Conservation (phyloP, 192 early-diverging fungal species). For the Obelidium mucronatum region DNA sequence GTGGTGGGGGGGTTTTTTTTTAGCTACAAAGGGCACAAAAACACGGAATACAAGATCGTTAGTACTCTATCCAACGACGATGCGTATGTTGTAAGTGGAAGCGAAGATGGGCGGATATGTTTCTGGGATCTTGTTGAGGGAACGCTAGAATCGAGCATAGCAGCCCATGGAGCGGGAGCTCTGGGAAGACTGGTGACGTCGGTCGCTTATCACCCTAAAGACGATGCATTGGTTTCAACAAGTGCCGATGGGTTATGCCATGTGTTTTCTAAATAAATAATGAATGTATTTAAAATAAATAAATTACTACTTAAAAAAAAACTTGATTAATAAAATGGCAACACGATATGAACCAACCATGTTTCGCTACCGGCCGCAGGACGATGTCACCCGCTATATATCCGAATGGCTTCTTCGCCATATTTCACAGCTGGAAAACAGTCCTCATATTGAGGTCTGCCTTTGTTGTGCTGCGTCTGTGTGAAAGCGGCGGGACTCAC, state of each 20-base stretch:
- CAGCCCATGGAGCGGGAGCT: conserved; percentile 59
- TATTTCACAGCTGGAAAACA: conserved; percentile 26
- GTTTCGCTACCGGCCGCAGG: conserved; percentile 15
- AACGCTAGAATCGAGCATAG: conserved; percentile 46
- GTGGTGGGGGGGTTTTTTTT: too few species aligned
- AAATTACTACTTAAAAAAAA: too few species aligned
- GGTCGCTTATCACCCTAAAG: conserved; percentile 72
- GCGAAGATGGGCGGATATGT: conserved; percentile 87
- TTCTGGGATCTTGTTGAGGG: conserved; percentile 87
- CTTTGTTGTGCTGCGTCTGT: background rate
- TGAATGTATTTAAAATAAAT: too few species aligned
- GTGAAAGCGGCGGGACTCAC: background rate
- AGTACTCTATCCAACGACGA: conserved; percentile 76
- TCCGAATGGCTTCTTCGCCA: conserved; percentile 22
- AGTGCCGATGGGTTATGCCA: conserved; percentile 68
- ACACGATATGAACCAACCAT: conserved; percentile 19
- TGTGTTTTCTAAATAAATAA: conserved; percentile 13
- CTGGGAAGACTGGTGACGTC: conserved; percentile 61
- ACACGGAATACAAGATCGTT: conserved; percentile 76
- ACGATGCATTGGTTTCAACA: conserved; percentile 67
- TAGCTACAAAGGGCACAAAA: conserved; percentile 83
- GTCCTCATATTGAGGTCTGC: conserved; percentile 29
- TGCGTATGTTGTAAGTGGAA: conserved; percentile 80
- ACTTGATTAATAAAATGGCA: too few species aligned
- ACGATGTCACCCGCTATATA: conserved; percentile 29